phyloP scores from a whole-genome alignment of 2,329 filamentous ascomycete species.

The Alternaria rosae region DNA sequence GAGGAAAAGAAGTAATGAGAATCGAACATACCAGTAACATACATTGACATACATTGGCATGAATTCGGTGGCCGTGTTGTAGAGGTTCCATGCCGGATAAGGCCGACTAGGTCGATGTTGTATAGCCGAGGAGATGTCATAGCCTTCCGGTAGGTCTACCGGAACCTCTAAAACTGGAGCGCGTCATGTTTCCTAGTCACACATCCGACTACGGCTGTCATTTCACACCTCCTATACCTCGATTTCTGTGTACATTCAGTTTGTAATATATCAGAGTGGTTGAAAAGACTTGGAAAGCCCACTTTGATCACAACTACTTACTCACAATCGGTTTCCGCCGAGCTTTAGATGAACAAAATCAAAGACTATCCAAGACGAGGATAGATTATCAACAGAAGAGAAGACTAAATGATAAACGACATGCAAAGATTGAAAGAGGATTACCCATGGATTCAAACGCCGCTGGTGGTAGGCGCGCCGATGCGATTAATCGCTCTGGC shows the following conservation, averaged over 20 bases:
- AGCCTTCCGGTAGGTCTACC: neutral
- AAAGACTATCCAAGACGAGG: neutral
- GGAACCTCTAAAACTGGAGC: neutral
- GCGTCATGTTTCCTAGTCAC: neutral
- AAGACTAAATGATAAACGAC: slow-evolving; percentile 5
- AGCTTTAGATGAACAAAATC: too few species aligned
- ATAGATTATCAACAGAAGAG: neutral
- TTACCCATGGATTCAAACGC: slow-evolving; percentile 67
- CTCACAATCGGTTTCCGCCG: neutral
- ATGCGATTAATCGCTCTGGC: slow-evolving; percentile 70
- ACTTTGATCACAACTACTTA: neutral
- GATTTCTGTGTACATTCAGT: fast-evolving
- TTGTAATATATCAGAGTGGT: fast-evolving
- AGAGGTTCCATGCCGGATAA: neutral
- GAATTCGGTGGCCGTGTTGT: neutral
- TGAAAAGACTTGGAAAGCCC: neutral
- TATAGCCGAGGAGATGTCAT: slow-evolving; percentile 3
- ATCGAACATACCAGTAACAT: neutral
- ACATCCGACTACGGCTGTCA: neutral
- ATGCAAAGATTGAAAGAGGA: slow-evolving; percentile 38
- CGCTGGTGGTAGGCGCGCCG: slow-evolving; percentile 69
- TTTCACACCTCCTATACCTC: neutral
- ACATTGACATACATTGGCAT: neutral
- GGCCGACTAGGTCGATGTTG: neutral
- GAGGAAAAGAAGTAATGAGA: neutral